Evolutionary conservation across 73 alveolate genomes (phyloP).

Genomic region (Paraurostyla sp.): DNA sequence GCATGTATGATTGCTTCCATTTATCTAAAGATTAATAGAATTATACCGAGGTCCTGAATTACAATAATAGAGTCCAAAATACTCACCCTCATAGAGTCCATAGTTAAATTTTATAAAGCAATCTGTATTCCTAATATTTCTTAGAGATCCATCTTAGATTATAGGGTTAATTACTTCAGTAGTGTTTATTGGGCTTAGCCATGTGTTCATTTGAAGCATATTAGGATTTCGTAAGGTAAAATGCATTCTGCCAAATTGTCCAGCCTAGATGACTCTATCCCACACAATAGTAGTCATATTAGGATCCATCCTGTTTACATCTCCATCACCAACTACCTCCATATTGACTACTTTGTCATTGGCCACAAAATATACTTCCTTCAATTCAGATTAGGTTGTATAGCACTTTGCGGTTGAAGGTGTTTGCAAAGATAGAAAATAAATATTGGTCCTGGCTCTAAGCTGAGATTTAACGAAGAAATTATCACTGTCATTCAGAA

Average conservation of each 20-base stretch:
- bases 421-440: not conserved
- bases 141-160: not conserved
- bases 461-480: not conserved
- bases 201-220: not conserved
- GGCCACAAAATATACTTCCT: not conserved
- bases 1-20: not conserved
- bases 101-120: not conserved
- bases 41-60: not conserved
- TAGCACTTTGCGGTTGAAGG: not conserved
- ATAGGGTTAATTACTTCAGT: not conserved
- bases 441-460: conserved; percentile 31
- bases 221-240: not conserved
- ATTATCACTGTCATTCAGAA: conserved; percentile 22
- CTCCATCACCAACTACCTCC: conserved; percentile 42
- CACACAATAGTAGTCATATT: not conserved
- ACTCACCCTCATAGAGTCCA: conserved; percentile 38
- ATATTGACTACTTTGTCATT: not conserved
- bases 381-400: not conserved
- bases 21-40: not conserved
- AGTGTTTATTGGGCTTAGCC: conserved; percentile 8
- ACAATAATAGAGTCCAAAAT: not conserved
- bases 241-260: not conserved
- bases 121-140: not conserved
- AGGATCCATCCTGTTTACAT: not conserved
- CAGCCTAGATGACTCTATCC: conserved; percentile 23